Conservation (phyloP, 148 eudicot species). For the Cornus florida region DNA sequence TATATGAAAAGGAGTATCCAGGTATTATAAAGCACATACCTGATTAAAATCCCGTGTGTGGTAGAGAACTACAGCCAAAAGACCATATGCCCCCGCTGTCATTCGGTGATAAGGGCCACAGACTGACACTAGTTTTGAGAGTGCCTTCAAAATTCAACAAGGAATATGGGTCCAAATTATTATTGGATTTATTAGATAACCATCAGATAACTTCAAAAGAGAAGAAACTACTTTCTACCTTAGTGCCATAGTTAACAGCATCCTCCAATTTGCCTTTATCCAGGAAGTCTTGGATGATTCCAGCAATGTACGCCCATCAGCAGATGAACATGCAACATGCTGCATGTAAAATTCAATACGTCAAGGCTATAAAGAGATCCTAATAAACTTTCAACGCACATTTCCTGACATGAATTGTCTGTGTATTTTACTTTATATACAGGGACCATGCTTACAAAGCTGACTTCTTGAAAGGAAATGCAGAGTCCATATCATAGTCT, state of each 20-base stretch:
- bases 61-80: conserved; percentile 89
- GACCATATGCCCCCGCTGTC: conserved; percentile 98
- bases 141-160: conserved; percentile 56
- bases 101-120: conserved; percentile 98
- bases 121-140: conserved; percentile 74
- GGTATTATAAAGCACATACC: conserved; percentile 36
- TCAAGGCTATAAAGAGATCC: conserved; percentile 18
- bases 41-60: conserved; percentile 97
- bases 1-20: not conserved
- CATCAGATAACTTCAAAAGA: not conserved
- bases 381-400: not conserved
- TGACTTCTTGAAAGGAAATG: conserved; percentile 65
- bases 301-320: conserved; percentile 88
- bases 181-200: not conserved
- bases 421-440: conserved; percentile 64
- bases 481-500: conserved; percentile 82
- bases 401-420: conserved; percentile 6
- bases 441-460: conserved; percentile 83
- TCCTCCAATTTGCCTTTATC: conserved; percentile 96
- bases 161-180: conserved; percentile 11
- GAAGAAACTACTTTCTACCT: conserved; percentile 38
- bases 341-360: conserved; percentile 25
- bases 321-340: conserved; percentile 98
- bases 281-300: conserved; percentile 91
- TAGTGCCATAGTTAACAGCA: conserved; percentile 90